Evolutionary conservation across 2,329 filamentous ascomycete genomes (phyloP).

Genomic region (Penicillium sumatraense): DNA sequence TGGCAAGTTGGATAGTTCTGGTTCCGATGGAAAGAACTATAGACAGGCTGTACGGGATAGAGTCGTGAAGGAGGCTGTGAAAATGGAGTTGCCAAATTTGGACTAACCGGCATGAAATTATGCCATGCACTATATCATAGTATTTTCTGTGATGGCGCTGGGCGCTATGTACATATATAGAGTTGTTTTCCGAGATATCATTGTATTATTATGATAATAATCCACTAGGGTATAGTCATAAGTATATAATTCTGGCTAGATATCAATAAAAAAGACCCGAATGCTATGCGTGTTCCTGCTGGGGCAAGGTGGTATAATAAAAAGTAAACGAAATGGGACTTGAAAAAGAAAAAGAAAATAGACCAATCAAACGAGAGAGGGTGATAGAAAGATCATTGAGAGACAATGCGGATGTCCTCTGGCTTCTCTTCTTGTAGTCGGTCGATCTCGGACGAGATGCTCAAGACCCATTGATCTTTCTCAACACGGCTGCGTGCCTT

Average conservation of each 20-base stretch:
- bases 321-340: constrained; percentile 2
- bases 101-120: neutral
- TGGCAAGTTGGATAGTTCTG: constrained; percentile 22
- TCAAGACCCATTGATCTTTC: constrained; percentile 70
- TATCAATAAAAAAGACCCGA: neutral
- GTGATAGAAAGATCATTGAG: constrained; percentile 13
- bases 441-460: constrained; percentile 69
- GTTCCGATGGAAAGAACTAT: constrained; percentile 36
- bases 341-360: neutral
- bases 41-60: constrained; percentile 39
- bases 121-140: neutral
- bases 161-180: constrained; percentile 17
- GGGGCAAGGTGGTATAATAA: neutral
- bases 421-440: constrained; percentile 52
- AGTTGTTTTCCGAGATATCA: neutral
- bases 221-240: neutral
- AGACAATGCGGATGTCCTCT: constrained; percentile 56
- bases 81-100: constrained; percentile 35
- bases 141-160: neutral
- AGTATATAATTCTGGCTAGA: neutral
- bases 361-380: too few species aligned
- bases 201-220: constrained; percentile 23
- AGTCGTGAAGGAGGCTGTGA: constrained; percentile 42
- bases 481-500: constrained; percentile 67
- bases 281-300: constrained; percentile 11